These are phyloP conservation scores for Coniophora puteana DNA, from an alignment of 1,284 basidiomycete genomes.

Conservation along the genomic window DNA sequence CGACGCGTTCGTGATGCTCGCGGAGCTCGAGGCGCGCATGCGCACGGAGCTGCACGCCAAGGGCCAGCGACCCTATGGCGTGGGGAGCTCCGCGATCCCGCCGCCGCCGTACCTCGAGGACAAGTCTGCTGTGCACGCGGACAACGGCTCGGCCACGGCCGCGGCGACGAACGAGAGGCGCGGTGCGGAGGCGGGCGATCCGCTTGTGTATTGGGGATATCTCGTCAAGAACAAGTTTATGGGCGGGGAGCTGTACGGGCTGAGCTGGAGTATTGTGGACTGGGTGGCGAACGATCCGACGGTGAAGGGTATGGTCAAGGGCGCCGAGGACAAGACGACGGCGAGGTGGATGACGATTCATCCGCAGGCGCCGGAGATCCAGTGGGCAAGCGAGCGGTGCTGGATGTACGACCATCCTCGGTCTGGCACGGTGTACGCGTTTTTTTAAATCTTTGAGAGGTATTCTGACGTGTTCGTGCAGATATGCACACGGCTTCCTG, in stretches of 20 bases:
- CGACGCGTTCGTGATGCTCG: conserved; percentile 91
- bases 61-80: conserved; percentile 24
- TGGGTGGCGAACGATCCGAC: conserved; percentile 78
- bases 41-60: conserved; percentile 65
- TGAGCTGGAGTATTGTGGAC: conserved; percentile 88
- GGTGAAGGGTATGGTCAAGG: conserved; percentile 67
- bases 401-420: conserved; percentile 99
- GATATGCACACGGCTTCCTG: conserved; percentile 94
- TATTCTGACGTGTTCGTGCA: conserved; percentile 27
- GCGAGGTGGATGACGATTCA: conserved; percentile 92
- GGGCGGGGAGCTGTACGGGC: conserved; percentile 93
- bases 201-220: conserved; percentile 92
- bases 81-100: conserved; percentile 6
- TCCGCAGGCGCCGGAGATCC: conserved; percentile 75
- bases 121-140: conserved; percentile 1
- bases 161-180: conserved; percentile 5
- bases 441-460: conserved; percentile 6
- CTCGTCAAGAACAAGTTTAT: conserved; percentile 93
- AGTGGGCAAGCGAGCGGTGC: conserved; percentile 91
- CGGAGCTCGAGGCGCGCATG: conserved; percentile 85
- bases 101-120: background rate
- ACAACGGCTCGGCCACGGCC: conserved; percentile 1
- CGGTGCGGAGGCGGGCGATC: conserved; percentile 42
- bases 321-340: conserved; percentile 95
- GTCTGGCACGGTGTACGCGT: conserved; percentile 80